phyloP scores from a whole-genome alignment of 169 alveolate species.

The Plasmodium falciparum region DNA sequence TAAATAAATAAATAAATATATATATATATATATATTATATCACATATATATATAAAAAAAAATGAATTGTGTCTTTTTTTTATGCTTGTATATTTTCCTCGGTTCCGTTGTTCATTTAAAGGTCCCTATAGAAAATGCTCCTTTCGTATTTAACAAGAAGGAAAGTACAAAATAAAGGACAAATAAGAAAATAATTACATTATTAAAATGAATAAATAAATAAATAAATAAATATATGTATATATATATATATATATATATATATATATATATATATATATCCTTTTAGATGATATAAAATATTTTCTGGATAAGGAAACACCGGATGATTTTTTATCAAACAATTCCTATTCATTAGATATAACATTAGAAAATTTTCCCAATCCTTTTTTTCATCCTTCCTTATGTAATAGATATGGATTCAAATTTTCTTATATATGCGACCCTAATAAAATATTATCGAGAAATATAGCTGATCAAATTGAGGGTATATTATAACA shows the following conservation, averaged over 20 bases:
- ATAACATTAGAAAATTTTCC: slow-evolving; percentile 86
- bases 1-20: too few relatives aligned
- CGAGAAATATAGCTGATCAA: slow-evolving; percentile 54
- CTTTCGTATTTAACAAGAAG: slow-evolving; percentile 35
- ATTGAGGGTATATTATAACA: slow-evolving; percentile 33
- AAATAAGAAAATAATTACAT: background rate
- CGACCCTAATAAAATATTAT: slow-evolving; percentile 82
- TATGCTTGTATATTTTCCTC: slow-evolving; percentile 1
- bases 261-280: background rate
- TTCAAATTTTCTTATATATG: slow-evolving; percentile 82
- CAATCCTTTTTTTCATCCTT: slow-evolving; percentile 83
- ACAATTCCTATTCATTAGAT: slow-evolving; percentile 33
- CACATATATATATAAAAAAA: too few relatives aligned
- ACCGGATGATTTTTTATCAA: slow-evolving; percentile 22
- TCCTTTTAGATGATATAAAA: slow-evolving; percentile 34
- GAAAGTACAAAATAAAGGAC: slow-evolving; percentile 21
- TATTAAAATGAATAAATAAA: background rate
- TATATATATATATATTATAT: too few relatives aligned
- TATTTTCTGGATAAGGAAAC: slow-evolving; percentile 35
- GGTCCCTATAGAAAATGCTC: slow-evolving; percentile 56
- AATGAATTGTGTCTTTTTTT: background rate
- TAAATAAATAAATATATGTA: too few relatives aligned
- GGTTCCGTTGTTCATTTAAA: slow-evolving; percentile 7
- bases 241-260: background rate
- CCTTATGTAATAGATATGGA: slow-evolving; percentile 82